A percentile compares a stretch with the other conserved stretches of the same genome.
phyloP scores from a whole-genome alignment of 2,329 filamentous ascomycete genomes.

The Pleomassaria siparia region DNA sequence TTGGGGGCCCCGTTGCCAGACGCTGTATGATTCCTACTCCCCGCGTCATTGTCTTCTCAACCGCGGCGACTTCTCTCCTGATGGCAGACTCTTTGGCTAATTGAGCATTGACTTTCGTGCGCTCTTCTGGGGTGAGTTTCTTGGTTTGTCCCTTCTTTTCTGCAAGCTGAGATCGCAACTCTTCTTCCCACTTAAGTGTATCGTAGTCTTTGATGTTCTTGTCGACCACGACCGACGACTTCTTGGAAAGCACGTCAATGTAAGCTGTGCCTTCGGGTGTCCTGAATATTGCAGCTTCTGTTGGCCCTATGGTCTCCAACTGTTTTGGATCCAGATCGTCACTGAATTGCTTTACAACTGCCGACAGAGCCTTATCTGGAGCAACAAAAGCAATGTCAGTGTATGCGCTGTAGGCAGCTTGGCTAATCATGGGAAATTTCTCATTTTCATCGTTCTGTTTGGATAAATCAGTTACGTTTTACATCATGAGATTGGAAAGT shows the following conservation, averaged over 20 bases:
- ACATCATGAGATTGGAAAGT: conserved; percentile 12
- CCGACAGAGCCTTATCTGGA: conserved; percentile 75
- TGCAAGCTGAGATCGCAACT: conserved; percentile 82
- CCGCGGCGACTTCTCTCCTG: conserved; percentile 67
- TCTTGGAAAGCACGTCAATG: conserved; percentile 86
- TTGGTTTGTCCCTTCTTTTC: conserved; percentile 89
- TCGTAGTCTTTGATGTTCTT: conserved; percentile 96
- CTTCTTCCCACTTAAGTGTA: conserved; percentile 95
- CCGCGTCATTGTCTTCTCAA: conserved; percentile 72
- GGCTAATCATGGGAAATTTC: conserved; percentile 51
- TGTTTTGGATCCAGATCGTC: conserved; percentile 71
- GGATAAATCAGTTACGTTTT: not conserved
- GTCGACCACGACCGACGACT: conserved; percentile 70
- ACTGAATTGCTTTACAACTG: conserved; percentile 72
- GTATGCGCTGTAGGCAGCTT: conserved; percentile 79
- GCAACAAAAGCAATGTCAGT: conserved; percentile 93
- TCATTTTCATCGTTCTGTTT: conserved; percentile 20
- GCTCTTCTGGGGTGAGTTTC: conserved; percentile 88
- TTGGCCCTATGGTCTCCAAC: conserved; percentile 73
- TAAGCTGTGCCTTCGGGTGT: conserved; percentile 87
- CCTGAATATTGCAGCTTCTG: conserved; percentile 89
- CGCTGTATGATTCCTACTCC: conserved; percentile 84
- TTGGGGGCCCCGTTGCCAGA: conserved; percentile 84
- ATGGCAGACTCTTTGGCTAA: conserved; percentile 83
- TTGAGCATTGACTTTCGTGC: conserved; percentile 86